phyloP scores from a whole-genome alignment of 2,329 filamentous ascomycete species.

The Paecilomyces dactylethromorphus region DNA sequence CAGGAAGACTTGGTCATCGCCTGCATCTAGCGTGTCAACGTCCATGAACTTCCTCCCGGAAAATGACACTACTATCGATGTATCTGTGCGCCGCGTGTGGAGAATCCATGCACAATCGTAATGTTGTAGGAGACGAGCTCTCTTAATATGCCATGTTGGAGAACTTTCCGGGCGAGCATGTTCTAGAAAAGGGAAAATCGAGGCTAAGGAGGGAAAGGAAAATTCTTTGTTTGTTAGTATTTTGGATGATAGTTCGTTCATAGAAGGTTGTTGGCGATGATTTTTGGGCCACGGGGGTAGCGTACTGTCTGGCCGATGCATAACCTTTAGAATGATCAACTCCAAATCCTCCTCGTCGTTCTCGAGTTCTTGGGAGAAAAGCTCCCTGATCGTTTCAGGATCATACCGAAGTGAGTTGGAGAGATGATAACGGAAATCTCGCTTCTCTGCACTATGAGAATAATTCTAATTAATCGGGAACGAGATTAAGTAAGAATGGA shows the following conservation, averaged over 20 bases:
- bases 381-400: neutral
- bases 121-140: neutral
- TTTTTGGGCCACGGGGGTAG: neutral
- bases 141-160: neutral
- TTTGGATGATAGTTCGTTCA: too few species aligned
- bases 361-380: neutral
- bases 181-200: neutral
- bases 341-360: neutral
- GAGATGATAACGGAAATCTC: constrained; percentile 1
- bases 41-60: too few species aligned
- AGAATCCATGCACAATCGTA: neutral
- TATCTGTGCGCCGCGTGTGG: too few species aligned
- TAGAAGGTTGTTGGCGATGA: too few species aligned
- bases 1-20: too few species aligned
- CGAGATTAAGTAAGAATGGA: too few species aligned
- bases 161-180: neutral
- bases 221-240: neutral
- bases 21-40: too few species aligned
- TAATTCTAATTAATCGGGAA: too few species aligned
- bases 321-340: neutral
- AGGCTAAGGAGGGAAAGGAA: neutral
- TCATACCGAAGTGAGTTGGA: too few species aligned
- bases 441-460: too few species aligned
- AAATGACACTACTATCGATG: too few species aligned
- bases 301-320: neutral